Evolutionary conservation across 805 yeast genomes (phyloP).

Genomic region (Metschnikowia baotianmanensis): DNA sequence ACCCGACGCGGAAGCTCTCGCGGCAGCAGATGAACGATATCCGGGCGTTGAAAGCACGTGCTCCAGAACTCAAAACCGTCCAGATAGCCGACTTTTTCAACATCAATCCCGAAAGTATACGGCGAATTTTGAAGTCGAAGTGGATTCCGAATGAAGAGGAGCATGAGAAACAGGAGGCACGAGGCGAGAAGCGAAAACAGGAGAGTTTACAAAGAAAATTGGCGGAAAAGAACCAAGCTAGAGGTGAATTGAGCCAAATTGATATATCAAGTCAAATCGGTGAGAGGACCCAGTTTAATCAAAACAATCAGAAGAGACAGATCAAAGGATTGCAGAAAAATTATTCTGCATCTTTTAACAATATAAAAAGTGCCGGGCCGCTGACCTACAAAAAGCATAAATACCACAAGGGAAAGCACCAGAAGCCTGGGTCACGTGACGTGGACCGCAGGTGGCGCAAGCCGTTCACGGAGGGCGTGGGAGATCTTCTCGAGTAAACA

Average conservation of each 20-base stretch:
- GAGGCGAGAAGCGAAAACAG: conserved; percentile 45
- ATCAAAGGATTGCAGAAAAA: background rate
- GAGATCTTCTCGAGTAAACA: conserved; percentile 26
- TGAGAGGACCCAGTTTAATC: background rate
- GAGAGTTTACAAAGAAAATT: conserved; percentile 15
- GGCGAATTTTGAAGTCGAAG: conserved; percentile 72
- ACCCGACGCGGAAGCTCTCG: conserved; percentile 64
- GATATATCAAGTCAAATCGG: background rate
- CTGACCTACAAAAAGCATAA: background rate
- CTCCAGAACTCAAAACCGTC: conserved; percentile 59
- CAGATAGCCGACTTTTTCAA: conserved; percentile 63
- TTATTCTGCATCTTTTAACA: background rate
- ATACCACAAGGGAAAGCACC: background rate
- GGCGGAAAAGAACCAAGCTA: conserved; percentile 7
- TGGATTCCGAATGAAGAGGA: conserved; percentile 71
- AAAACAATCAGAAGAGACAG: background rate
- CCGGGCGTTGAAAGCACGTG: conserved; percentile 49
- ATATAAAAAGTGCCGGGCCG: background rate
- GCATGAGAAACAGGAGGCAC: conserved; percentile 38
- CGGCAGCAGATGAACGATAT: conserved; percentile 68
- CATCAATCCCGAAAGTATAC: conserved; percentile 77
- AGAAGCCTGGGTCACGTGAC: background rate
- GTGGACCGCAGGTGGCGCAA: conserved; percentile 1
- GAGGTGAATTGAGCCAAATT: background rate
- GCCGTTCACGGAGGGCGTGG: conserved; percentile 25